phyloP scores from a whole-genome alignment of 176 grass and related monocot genomes.

The Panicum miliaceum region DNA sequence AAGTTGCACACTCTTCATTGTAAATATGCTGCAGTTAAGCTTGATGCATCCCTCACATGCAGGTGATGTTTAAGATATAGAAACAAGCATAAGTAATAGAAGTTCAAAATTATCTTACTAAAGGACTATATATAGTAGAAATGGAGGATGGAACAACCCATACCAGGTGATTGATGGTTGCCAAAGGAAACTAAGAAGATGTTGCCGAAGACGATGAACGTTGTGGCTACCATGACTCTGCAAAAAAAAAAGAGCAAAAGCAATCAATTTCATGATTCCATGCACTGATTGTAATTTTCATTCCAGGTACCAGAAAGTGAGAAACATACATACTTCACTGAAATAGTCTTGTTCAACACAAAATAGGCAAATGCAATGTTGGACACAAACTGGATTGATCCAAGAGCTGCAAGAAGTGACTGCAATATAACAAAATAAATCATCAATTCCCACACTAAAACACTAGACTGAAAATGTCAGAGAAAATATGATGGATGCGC shows the following conservation, averaged over 20 bases:
- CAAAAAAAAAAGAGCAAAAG: conserved; percentile 55
- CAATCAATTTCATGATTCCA: conserved; percentile 40
- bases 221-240: conserved; percentile 93
- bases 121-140: conserved; percentile 36
- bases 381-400: conserved; percentile 97
- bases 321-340: conserved; percentile 80
- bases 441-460: conserved; percentile 32
- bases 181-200: conserved; percentile 94
- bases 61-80: conserved; percentile 16
- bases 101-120: not conserved
- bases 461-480: not conserved
- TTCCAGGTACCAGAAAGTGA: conserved; percentile 35
- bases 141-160: conserved; percentile 35
- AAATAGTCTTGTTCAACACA: conserved; percentile 90
- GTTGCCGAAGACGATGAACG: conserved; percentile 96
- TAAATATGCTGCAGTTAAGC: conserved; percentile 19
- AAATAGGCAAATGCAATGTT: conserved; percentile 98
- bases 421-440: conserved; percentile 59
- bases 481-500: conserved; percentile 10
- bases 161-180: conserved; percentile 99
- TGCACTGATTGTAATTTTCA: conserved; percentile 16
- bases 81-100: not conserved
- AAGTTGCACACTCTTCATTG: conserved; percentile 15
- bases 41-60: not conserved
- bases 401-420: conserved; percentile 99